Conservation (phyloP, 75 land plant genomes). For the Gnetum montanum region DNA sequence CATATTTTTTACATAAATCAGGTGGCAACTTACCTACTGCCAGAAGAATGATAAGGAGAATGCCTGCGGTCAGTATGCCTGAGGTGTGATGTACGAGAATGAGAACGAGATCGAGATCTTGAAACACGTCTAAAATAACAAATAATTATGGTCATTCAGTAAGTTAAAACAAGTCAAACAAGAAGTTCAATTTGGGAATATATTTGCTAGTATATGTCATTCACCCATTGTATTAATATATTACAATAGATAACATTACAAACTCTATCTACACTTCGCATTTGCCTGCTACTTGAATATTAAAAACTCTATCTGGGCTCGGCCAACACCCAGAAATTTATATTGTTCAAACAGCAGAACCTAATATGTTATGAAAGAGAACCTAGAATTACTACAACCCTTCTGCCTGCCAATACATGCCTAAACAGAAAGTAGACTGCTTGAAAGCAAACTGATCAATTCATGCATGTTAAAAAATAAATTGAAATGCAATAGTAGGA, state of each 20-base stretch:
- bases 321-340: too few relatives aligned
- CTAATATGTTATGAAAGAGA: too few relatives aligned
- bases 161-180: conserved; percentile 20
- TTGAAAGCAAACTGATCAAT: too few relatives aligned
- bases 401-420: too few relatives aligned
- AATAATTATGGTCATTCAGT: conserved; percentile 48
- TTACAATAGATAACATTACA: neutral
- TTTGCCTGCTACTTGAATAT: too few relatives aligned
- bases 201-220: neutral
- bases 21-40: conserved; percentile 27
- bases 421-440: too few relatives aligned
- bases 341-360: too few relatives aligned
- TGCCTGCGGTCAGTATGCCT: conserved; percentile 77
- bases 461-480: too few relatives aligned
- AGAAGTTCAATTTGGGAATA: too few relatives aligned
- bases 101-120: conserved; percentile 42
- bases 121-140: conserved; percentile 69
- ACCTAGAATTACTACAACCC: too few relatives aligned
- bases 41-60: conserved; percentile 61
- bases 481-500: too few relatives aligned
- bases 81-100: conserved; percentile 36
- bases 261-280: neutral
- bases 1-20: conserved; percentile 3
- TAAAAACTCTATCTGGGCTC: too few relatives aligned
- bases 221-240: neutral